A percentile compares a stretch with the other conserved stretches of the same genome.
Evolutionary conservation across 78 protist species (phyloP).

Genomic region (Dictyostelium purpureum): DNA sequence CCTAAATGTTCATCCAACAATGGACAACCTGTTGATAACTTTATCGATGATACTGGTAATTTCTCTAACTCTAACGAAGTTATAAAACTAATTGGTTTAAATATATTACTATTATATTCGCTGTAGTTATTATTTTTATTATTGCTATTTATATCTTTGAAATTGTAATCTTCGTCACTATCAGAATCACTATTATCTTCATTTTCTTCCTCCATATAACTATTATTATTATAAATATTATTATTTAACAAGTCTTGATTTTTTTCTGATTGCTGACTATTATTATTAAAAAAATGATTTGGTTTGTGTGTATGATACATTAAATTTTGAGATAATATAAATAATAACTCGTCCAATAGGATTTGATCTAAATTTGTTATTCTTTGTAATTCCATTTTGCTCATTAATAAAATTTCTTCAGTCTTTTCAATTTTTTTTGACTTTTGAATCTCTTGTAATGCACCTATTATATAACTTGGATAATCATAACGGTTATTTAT

Average conservation of each 20-base stretch:
- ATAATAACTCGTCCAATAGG: not conserved
- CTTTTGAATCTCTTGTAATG: not conserved
- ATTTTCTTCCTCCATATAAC: not conserved
- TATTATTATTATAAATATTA: not conserved
- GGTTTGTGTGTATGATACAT: no score
- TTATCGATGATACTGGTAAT: slow-evolving; percentile 18
- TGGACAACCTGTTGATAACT: slow-evolving; percentile 15
- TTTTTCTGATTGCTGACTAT: not conserved
- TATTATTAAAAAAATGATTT: not conserved
- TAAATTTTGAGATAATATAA: slow-evolving; percentile 9
- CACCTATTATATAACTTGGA: not conserved
- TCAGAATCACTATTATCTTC: not conserved
- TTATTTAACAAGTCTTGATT: not conserved
- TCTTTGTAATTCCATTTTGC: slow-evolving; percentile 43
- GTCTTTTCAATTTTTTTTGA: not conserved
- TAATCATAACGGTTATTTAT: not conserved
- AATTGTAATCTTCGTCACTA: not conserved
- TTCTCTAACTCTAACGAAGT: slow-evolving; percentile 27
- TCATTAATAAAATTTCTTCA: slow-evolving; percentile 14
- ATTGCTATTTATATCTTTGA: not conserved
- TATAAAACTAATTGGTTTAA: not conserved
- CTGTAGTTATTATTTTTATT: not conserved
- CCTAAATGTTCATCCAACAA: not conserved
- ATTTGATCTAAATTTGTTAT: slow-evolving; percentile 3
- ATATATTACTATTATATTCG: not conserved